Percentiles rank a stretch among this genome's conserved stretches.
Conservation (phyloP, 2,329 filamentous ascomycete genomes). For the Aspergillus bombycis region DNA sequence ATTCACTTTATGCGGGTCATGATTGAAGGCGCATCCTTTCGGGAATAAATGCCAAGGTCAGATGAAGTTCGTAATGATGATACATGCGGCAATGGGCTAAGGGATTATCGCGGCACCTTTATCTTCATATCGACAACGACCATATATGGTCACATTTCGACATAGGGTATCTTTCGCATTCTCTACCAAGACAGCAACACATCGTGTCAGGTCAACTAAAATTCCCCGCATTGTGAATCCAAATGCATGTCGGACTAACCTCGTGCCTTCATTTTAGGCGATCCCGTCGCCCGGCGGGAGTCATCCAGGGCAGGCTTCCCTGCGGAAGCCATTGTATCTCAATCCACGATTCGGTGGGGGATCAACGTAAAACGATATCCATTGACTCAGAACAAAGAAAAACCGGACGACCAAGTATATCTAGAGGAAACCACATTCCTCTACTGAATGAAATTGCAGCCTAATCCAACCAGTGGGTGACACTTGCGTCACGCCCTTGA, state of each 20-base stretch:
- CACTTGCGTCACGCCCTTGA: slow-evolving; percentile 4
- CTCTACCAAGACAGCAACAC: slow-evolving; percentile 50
- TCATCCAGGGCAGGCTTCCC: slow-evolving; percentile 49
- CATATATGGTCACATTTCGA: slow-evolving; percentile 91
- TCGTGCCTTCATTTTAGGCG: slow-evolving; percentile 53
- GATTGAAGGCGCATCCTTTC: slow-evolving; percentile 78
- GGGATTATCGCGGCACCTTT: slow-evolving; percentile 57
- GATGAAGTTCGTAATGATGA: slow-evolving; percentile 13
- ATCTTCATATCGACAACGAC: slow-evolving; percentile 89
- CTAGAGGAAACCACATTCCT: slow-evolving; percentile 44
- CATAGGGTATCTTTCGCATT: slow-evolving; percentile 86
- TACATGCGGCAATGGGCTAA: slow-evolving; percentile 8
- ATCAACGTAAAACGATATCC: slow-evolving; percentile 43
- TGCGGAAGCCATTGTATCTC: slow-evolving; percentile 46
- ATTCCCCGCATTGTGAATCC: not conserved
- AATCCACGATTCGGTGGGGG: slow-evolving; percentile 35
- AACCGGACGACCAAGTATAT: slow-evolving; percentile 30
- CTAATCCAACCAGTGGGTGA: slow-evolving; percentile 14
- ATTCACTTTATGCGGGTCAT: slow-evolving; percentile 70
- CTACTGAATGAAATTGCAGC: slow-evolving; percentile 22
- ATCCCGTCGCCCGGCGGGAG: slow-evolving; percentile 48
- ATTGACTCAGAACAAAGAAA: slow-evolving; percentile 41
- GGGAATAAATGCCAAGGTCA: slow-evolving; percentile 23
- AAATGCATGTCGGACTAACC: slow-evolving; percentile 38
- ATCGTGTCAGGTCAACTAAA: slow-evolving; percentile 15